These are phyloP conservation scores for Tulasnella sp. DNA, from an alignment of 768 basidiomycete species.

Conservation along the genomic window DNA sequence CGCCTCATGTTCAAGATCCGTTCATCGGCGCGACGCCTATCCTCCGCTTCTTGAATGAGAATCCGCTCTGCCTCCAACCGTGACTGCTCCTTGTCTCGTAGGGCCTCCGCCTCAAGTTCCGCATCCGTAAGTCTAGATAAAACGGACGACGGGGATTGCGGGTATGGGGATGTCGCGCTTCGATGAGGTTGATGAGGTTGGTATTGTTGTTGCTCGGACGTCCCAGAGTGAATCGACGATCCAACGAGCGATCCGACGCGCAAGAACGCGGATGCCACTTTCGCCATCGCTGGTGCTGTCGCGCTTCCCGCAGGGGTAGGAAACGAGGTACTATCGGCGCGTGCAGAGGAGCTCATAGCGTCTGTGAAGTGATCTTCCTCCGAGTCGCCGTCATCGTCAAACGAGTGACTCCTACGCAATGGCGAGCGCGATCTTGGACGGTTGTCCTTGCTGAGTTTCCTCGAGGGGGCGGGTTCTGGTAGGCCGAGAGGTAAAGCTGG, in stretches of 20 bases:
- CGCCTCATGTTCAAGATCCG: conserved; percentile 62
- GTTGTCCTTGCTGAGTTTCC: not conserved
- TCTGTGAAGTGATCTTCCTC: not conserved
- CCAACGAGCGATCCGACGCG: not conserved
- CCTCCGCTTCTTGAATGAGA: conserved; percentile 56
- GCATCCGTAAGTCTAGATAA: conserved; percentile 41
- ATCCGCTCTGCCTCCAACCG: conserved; percentile 71
- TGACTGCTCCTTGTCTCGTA: conserved; percentile 62
- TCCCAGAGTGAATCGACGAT: not conserved
- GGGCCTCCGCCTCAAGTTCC: conserved; percentile 71
- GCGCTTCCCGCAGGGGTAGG: not conserved
- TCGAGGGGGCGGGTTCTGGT: conserved; percentile 12
- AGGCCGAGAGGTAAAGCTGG: conserved; percentile 15
- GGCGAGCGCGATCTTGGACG: conserved; percentile 1
- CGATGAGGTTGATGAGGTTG: not conserved
- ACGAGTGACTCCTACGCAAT: not conserved
- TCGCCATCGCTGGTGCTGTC: not conserved
- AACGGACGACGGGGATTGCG: conserved; percentile 9
- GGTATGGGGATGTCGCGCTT: not conserved
- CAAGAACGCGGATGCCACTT: not conserved
- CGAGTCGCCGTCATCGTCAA: not conserved
- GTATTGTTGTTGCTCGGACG: not conserved
- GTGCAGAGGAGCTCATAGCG: not conserved
- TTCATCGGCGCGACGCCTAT: conserved; percentile 55
- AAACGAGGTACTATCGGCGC: not conserved